Evolutionary conservation across 2,329 filamentous ascomycete genomes (phyloP).

Genomic region (Coniella lustricola): DNA sequence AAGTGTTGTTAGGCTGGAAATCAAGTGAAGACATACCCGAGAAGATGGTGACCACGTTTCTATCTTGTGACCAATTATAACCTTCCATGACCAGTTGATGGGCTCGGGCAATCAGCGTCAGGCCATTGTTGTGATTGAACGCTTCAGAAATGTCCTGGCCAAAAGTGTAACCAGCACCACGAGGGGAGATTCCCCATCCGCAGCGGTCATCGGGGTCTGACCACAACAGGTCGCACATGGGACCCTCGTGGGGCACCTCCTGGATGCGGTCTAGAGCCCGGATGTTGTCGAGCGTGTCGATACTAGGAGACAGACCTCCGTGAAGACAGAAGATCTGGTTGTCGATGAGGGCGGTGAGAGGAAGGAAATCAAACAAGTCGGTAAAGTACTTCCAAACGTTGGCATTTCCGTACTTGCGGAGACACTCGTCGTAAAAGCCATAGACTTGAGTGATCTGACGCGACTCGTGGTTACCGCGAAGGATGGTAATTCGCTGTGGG

Average conservation of each 20-base stretch:
- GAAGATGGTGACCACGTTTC: constrained; percentile 98
- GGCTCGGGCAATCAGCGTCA: constrained; percentile 90
- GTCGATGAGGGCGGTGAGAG: constrained; percentile 93
- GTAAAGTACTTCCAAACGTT: constrained; percentile 99
- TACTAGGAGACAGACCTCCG: constrained; percentile 91
- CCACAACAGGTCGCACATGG: constrained; percentile 97
- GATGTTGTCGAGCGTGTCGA: constrained; percentile 94
- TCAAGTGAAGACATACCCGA: constrained; percentile 54
- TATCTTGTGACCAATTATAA: constrained; percentile 98
- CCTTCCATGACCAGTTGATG: constrained; percentile 99
- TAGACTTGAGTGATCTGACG: constrained; percentile 99
- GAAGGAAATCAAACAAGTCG: constrained; percentile 97
- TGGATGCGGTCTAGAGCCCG: constrained; percentile 91
- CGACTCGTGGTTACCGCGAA: constrained; percentile 98
- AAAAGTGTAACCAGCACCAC: constrained; percentile 91
- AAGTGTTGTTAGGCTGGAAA: background rate
- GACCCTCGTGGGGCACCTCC: constrained; percentile 95
- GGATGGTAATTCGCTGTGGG: constrained; percentile 94
- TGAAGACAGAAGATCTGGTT: constrained; percentile 99
- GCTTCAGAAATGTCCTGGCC: constrained; percentile 97
- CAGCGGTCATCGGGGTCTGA: constrained; percentile 95
- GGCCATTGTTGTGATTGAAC: constrained; percentile 97
- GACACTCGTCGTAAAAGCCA: constrained; percentile 98
- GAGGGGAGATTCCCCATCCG: constrained; percentile 91
- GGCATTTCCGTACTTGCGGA: constrained; percentile 97